These are phyloP conservation scores for Blepharisma japonicum DNA, from an alignment of 73 alveolate species.

Conservation along the genomic window DNA sequence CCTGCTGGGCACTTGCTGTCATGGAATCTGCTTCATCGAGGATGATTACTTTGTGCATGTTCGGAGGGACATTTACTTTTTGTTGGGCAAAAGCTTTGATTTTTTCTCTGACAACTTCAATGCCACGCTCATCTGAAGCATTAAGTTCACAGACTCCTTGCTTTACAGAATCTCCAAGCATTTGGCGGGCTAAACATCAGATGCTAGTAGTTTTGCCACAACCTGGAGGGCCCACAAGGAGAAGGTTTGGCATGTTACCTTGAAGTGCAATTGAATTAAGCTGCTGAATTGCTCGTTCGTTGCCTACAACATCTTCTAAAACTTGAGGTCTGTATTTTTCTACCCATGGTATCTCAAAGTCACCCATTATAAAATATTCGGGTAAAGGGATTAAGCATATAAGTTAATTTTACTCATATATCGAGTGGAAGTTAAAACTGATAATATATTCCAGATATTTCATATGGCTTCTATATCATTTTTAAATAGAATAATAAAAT, in stretches of 20 bases:
- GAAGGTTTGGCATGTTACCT: slow-evolving; percentile 97
- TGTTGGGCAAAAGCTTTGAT: slow-evolving; percentile 98
- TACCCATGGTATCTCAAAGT: slow-evolving; percentile 82
- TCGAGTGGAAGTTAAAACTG: too few species aligned
- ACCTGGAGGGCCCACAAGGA: slow-evolving; percentile 99
- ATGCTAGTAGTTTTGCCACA: slow-evolving; percentile 98
- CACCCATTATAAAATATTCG: slow-evolving; percentile 33
- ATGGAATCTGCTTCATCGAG: slow-evolving; percentile 99
- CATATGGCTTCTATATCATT: too few species aligned
- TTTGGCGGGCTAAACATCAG: slow-evolving; percentile 94
- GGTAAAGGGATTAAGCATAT: too few species aligned
- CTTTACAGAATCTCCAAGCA: slow-evolving; percentile 82
- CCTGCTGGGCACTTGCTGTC: slow-evolving; percentile 99
- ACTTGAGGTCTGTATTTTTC: slow-evolving; percentile 91
- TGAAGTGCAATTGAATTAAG: slow-evolving; percentile 86
- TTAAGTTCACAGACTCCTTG: slow-evolving; percentile 79
- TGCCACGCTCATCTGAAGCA: slow-evolving; percentile 96
- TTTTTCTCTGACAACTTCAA: slow-evolving; percentile 97
- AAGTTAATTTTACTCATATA: too few species aligned
- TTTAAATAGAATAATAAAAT: too few species aligned
- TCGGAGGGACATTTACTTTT: slow-evolving; percentile 92
- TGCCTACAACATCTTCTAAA: slow-evolving; percentile 94
- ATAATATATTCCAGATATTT: too few species aligned
- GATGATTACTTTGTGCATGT: slow-evolving; percentile 95
- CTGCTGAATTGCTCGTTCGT: slow-evolving; percentile 81